Evolutionary conservation across 2,329 filamentous ascomycete species (phyloP).

Genomic region (Thielaviopsis cerberus): DNA sequence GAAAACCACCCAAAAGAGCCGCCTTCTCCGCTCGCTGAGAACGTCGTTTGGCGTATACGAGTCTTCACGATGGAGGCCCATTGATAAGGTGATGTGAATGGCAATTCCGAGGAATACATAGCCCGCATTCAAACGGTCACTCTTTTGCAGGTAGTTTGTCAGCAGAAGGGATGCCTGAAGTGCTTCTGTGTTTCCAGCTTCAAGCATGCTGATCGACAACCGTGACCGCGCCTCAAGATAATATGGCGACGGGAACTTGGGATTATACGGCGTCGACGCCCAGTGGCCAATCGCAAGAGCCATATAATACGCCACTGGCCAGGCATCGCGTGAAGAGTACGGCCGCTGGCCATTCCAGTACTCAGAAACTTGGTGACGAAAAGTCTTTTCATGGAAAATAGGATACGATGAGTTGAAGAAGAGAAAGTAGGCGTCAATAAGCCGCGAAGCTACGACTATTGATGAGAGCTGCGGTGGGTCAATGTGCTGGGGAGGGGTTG

Average conservation of each 20-base stretch:
- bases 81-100: constrained; percentile 28
- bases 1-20: constrained; percentile 23
- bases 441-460: constrained; percentile 11
- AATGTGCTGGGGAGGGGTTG: background rate
- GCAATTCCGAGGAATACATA: constrained; percentile 34
- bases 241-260: constrained; percentile 15
- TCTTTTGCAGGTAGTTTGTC: constrained; percentile 32
- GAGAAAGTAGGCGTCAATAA: constrained; percentile 26
- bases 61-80: constrained; percentile 31
- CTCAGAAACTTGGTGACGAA: constrained; percentile 18
- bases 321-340: constrained; percentile 13
- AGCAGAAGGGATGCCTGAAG: constrained; percentile 27
- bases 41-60: constrained; percentile 18
- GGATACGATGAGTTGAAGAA: constrained; percentile 28
- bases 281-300: constrained; percentile 22
- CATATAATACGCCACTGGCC: constrained; percentile 19
- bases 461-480: constrained; percentile 9
- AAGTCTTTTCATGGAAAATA: constrained; percentile 27
- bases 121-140: constrained; percentile 31
- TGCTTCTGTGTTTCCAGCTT: constrained; percentile 26
- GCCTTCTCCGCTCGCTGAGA: constrained; percentile 20
- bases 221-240: constrained; percentile 18
- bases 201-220: constrained; percentile 25
- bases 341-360: constrained; percentile 13
- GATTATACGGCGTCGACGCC: constrained; percentile 15